phyloP scores from a whole-genome alignment of 2,329 filamentous ascomycete genomes.

The Ophiostoma sp. region DNA sequence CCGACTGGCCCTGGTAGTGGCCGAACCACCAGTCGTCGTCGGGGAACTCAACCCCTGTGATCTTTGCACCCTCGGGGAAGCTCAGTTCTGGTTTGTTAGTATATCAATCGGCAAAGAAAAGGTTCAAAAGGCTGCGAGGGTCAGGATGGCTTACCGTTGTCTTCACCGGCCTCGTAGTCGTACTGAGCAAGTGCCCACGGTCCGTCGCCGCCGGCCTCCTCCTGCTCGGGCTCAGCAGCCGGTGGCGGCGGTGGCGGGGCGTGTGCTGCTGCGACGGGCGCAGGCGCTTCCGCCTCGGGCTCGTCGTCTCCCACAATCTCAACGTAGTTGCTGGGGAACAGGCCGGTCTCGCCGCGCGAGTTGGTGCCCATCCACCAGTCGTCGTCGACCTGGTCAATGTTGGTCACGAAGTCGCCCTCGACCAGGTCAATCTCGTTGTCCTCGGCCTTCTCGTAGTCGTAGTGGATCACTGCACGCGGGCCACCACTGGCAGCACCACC shows the following conservation, averaged over 20 bases:
- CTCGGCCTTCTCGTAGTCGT: constrained; percentile 96
- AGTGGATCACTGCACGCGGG: constrained; percentile 73
- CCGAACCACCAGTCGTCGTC: constrained; percentile 99
- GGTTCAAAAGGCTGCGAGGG: background rate
- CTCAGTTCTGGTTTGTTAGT: constrained; percentile 51
- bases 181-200: constrained; percentile 80
- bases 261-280: constrained; percentile 19
- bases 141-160: constrained; percentile 58
- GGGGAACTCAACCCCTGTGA: constrained; percentile 84
- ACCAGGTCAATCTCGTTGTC: constrained; percentile 90
- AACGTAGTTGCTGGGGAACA: constrained; percentile 98
- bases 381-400: constrained; percentile 95
- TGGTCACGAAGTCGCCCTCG: constrained; percentile 80
- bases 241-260: constrained; percentile 33
- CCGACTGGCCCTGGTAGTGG: constrained; percentile 69
- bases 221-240: constrained; percentile 38
- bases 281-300: constrained; percentile 28
- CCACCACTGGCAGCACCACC: constrained; percentile 34
- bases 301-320: constrained; percentile 66
- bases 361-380: constrained; percentile 99
- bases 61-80: constrained; percentile 83
- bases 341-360: constrained; percentile 70
- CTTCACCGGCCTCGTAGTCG: constrained; percentile 95
- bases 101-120: background rate
- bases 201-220: constrained; percentile 36